Evolutionary conservation across 139 green algal genomes (phyloP).

Genomic region (Bryopsis sp.): DNA sequence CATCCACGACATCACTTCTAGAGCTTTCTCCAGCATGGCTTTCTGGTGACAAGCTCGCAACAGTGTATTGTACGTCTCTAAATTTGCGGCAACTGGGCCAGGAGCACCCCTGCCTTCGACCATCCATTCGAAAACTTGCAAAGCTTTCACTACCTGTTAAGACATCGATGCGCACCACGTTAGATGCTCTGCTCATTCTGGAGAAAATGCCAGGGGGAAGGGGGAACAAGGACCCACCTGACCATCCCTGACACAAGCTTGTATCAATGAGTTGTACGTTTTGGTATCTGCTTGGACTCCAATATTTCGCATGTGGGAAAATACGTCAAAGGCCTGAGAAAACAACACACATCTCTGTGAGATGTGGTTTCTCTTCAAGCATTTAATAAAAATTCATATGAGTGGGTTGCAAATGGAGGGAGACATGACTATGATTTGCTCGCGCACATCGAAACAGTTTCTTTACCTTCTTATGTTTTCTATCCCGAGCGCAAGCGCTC

Average conservation of each 20-base stretch:
- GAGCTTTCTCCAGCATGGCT: not conserved
- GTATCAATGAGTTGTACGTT: not conserved
- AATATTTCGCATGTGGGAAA: not conserved
- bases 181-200: no score
- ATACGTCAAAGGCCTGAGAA: not conserved
- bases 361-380: no score
- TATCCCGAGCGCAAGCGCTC: not conserved
- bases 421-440: no score
- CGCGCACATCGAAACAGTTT: no score
- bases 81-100: not conserved
- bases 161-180: no score
- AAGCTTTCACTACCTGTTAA: no score
- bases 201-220: no score
- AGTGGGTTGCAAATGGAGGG: no score
- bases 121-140: not conserved
- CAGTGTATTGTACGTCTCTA: not conserved
- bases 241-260: not conserved
- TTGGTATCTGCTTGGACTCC: not conserved
- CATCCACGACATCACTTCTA: slow-evolving; percentile 4
- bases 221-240: not conserved
- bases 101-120: not conserved
- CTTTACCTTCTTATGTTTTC: not conserved
- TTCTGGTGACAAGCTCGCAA: not conserved
- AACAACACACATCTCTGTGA: no score
- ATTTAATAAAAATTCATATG: no score